Evolutionary conservation across 208 protist genomes (phyloP).

Genomic region (Tritrichomonas foetus): DNA sequence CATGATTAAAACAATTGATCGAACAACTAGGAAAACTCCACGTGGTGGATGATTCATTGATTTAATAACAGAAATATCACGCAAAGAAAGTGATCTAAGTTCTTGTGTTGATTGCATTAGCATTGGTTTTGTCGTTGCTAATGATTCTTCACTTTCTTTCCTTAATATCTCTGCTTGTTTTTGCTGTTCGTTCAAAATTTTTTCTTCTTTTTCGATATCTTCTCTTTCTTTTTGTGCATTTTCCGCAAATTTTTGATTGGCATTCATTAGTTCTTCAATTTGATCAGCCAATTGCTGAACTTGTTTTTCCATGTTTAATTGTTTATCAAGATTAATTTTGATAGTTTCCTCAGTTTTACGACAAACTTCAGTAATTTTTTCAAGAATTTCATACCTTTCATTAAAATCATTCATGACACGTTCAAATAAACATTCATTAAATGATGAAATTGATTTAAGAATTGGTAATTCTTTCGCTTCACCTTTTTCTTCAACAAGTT

Average conservation of each 20-base stretch:
- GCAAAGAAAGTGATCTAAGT: background rate
- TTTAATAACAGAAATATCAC: constrained; percentile 22
- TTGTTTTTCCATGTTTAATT: background rate
- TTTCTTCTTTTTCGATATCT: background rate
- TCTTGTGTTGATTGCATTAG: background rate
- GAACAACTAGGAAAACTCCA: background rate
- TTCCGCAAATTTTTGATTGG: background rate
- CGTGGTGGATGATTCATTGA: background rate
- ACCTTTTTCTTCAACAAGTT: no score
- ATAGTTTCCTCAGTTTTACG: no score
- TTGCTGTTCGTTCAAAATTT: background rate
- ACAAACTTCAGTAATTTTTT: no score
- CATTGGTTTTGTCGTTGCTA: background rate
- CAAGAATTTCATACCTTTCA: no score
- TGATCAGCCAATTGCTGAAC: background rate
- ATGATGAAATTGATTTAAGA: no score
- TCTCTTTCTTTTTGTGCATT: background rate
- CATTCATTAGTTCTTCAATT: background rate
- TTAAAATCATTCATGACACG: no score
- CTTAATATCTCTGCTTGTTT: background rate
- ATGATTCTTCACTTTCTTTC: background rate
- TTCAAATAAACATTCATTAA: no score
- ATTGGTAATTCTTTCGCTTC: no score
- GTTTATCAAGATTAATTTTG: no score
- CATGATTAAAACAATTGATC: background rate